Conservation (phyloP, 495 filamentous ascomycete genomes). For the Penicillium lagena region DNA sequence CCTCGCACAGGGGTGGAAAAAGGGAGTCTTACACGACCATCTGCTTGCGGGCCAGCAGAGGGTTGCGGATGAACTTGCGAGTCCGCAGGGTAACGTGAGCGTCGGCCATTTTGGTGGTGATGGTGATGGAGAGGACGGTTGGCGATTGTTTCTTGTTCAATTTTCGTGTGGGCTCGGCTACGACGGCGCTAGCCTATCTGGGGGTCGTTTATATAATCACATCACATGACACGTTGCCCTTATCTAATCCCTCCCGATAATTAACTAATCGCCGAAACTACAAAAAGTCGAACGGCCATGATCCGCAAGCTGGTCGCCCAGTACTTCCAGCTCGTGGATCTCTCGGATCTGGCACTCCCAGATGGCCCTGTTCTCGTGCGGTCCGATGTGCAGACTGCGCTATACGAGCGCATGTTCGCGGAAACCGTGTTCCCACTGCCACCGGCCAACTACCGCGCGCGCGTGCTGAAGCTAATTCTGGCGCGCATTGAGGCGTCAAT, state of each 20-base stretch:
- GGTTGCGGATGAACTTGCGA: slow-evolving; percentile 99
- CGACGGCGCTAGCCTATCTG: slow-evolving; percentile 21
- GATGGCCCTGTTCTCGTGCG: slow-evolving; percentile 42
- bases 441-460: slow-evolving; percentile 60
- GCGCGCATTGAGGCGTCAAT: slow-evolving; percentile 60
- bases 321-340: slow-evolving; percentile 62
- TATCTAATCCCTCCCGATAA: neutral
- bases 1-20: slow-evolving; percentile 2
- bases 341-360: slow-evolving; percentile 50
- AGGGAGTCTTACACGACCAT: slow-evolving; percentile 91
- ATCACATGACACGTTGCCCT: neutral
- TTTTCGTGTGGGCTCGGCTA: slow-evolving; percentile 43
- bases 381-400: slow-evolving; percentile 49
- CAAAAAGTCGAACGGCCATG: slow-evolving; percentile 1
- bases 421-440: slow-evolving; percentile 46
- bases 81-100: slow-evolving; percentile 91
- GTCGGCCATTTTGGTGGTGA: slow-evolving; percentile 77
- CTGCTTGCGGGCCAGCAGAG: slow-evolving; percentile 96
- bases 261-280: no score
- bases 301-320: slow-evolving; percentile 39
- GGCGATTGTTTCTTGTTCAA: slow-evolving; percentile 29
- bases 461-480: slow-evolving; percentile 64
- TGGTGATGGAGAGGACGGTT: slow-evolving; percentile 24
- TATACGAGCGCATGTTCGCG: slow-evolving; percentile 61
- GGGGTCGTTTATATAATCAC: neutral